These are phyloP conservation scores for Umbelopsis isabellina DNA, from an alignment of 192 early-diverging fungal species.

Conservation along the genomic window DNA sequence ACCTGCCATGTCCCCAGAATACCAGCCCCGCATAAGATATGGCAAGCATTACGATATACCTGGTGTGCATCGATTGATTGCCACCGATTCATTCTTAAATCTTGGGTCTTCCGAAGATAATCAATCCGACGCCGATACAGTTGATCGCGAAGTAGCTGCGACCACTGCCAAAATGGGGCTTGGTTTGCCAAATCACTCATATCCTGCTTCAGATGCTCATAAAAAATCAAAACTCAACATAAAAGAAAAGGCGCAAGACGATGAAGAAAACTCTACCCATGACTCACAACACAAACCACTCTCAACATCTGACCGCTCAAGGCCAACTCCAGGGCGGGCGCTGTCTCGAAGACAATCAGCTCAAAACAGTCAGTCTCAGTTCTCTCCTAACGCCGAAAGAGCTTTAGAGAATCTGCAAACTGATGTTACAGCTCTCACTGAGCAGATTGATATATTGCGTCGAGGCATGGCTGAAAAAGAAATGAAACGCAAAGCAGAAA, in stretches of 20 bases:
- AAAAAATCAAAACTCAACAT: background rate
- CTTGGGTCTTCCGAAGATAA: slow-evolving; percentile 8
- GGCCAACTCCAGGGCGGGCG: background rate
- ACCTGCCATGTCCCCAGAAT: slow-evolving; percentile 22
- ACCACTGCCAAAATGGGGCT: slow-evolving; percentile 16
- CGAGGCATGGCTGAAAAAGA: slow-evolving; percentile 8
- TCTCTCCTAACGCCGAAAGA: slow-evolving; percentile 14
- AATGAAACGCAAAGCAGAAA: background rate
- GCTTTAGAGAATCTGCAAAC: slow-evolving; percentile 34
- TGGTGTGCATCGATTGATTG: slow-evolving; percentile 12
- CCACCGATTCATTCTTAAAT: slow-evolving; percentile 17
- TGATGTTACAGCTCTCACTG: slow-evolving; percentile 27
- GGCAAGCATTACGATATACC: slow-evolving; percentile 14
- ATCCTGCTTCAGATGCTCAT: background rate
- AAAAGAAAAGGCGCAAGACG: background rate
- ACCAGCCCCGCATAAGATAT: slow-evolving; percentile 1
- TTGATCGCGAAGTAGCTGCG: slow-evolving; percentile 33
- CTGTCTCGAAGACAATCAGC: background rate
- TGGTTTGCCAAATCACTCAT: slow-evolving; percentile 8
- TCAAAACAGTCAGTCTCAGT: background rate
- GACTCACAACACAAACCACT: background rate
- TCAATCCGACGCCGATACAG: slow-evolving; percentile 27
- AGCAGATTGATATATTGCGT: slow-evolving; percentile 25
- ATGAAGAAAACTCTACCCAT: background rate
- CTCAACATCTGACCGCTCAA: slow-evolving; percentile 15